These are phyloP conservation scores for Rhizopus delemar DNA, from an alignment of 371 early-diverging fungal genomes.

Conservation along the genomic window DNA sequence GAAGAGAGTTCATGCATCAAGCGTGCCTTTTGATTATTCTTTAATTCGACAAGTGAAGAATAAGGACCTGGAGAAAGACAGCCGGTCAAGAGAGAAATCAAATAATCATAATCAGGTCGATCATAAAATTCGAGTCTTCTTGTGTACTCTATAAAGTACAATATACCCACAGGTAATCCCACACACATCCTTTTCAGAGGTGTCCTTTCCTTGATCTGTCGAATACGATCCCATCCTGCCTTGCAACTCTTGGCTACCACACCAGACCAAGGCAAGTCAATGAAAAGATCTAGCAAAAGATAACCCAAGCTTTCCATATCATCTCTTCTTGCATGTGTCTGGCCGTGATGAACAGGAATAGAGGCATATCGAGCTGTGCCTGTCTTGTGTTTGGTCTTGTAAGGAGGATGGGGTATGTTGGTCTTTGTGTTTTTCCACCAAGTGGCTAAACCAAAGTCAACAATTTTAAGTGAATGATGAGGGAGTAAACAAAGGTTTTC, in stretches of 20 bases:
- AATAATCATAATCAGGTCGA: slow-evolving; percentile 86
- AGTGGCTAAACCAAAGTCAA: slow-evolving; percentile 62
- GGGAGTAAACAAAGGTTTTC: slow-evolving; percentile 81
- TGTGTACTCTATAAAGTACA: slow-evolving; percentile 72
- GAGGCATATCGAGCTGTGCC: slow-evolving; percentile 71
- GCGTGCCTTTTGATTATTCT: neutral
- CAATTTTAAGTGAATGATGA: slow-evolving; percentile 26
- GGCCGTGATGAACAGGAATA: slow-evolving; percentile 61
- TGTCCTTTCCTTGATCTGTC: slow-evolving; percentile 54
- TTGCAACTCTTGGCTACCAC: slow-evolving; percentile 57
- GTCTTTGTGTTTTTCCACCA: slow-evolving; percentile 55
- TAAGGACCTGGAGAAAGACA: neutral
- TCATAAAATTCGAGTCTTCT: slow-evolving; percentile 86
- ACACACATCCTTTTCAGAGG: slow-evolving; percentile 54
- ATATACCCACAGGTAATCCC: slow-evolving; percentile 55
- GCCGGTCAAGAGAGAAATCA: slow-evolving; percentile 10
- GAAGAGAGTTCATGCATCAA: slow-evolving; percentile 1
- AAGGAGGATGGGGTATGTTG: slow-evolving; percentile 48
- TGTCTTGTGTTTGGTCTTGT: slow-evolving; percentile 52
- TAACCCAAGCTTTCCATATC: slow-evolving; percentile 66
- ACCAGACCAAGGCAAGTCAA: slow-evolving; percentile 64
- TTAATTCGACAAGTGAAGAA: neutral
- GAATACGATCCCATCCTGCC: slow-evolving; percentile 66
- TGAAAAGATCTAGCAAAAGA: slow-evolving; percentile 56
- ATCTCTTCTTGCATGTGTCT: slow-evolving; percentile 59